A percentile compares a stretch with the other conserved stretches of the same genome.
These are phyloP conservation scores for Thelephora ganbajun DNA, from an alignment of 768 basidiomycete genomes.

Conservation along the genomic window DNA sequence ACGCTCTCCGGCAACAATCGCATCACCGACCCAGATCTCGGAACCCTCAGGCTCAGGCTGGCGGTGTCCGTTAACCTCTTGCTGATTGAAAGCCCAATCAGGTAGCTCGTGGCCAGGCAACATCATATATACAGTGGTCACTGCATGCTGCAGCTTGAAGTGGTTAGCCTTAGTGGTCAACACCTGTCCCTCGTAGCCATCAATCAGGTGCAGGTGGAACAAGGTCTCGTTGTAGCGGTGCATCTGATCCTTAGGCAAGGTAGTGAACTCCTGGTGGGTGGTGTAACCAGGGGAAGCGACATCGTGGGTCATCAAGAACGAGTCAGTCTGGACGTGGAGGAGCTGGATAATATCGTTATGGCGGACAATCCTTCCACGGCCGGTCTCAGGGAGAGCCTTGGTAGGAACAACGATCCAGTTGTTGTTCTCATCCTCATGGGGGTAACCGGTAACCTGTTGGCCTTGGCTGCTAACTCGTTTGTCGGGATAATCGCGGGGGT, in stretches of 20 bases:
- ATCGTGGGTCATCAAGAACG: slow-evolving; percentile 83
- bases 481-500: slow-evolving; percentile 91
- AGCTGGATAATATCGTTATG: slow-evolving; percentile 84
- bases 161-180: slow-evolving; percentile 93
- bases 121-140: slow-evolving; percentile 90
- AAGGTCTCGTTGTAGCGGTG: slow-evolving; percentile 78
- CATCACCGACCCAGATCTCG: slow-evolving; percentile 82
- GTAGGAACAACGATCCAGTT: slow-evolving; percentile 93
- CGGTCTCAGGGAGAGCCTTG: slow-evolving; percentile 85
- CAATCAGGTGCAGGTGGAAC: slow-evolving; percentile 64
- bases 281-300: slow-evolving; percentile 95
- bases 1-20: slow-evolving; percentile 66
- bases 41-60: slow-evolving; percentile 19
- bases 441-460: slow-evolving; percentile 94
- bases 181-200: slow-evolving; percentile 62
- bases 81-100: slow-evolving; percentile 95
- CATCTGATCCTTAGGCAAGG: slow-evolving; percentile 69
- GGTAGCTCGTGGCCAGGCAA: slow-evolving; percentile 77
- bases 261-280: slow-evolving; percentile 98
- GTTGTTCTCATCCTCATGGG: slow-evolving; percentile 90
- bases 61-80: slow-evolving; percentile 87
- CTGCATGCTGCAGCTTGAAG: slow-evolving; percentile 80
- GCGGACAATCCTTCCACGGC: slow-evolving; percentile 84
- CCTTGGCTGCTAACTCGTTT: slow-evolving; percentile 92
- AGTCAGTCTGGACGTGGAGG: slow-evolving; percentile 75